These are phyloP conservation scores for Ceraceosorus bombacis DNA, from an alignment of 1,284 basidiomycete species.

Conservation along the genomic window DNA sequence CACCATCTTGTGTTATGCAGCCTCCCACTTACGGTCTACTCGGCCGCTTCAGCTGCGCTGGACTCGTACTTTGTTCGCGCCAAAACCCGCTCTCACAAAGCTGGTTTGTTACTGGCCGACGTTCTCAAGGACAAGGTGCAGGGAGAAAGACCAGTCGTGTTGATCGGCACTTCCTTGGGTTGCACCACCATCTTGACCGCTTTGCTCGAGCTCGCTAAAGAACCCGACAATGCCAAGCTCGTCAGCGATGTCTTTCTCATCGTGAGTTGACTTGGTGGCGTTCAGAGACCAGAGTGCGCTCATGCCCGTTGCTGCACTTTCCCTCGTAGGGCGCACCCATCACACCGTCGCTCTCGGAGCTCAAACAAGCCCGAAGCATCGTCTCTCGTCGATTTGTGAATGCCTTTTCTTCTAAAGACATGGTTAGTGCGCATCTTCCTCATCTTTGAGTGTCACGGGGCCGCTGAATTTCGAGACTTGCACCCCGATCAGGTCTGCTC, in stretches of 20 bases:
- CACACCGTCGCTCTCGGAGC: slow-evolving; percentile 51
- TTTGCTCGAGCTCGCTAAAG: slow-evolving; percentile 51
- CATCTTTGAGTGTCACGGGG: not conserved
- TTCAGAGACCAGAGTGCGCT: not conserved
- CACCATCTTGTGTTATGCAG: slow-evolving; percentile 3
- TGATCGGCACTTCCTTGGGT: slow-evolving; percentile 56
- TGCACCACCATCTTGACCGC: slow-evolving; percentile 54
- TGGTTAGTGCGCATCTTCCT: slow-evolving; percentile 43
- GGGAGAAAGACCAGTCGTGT: slow-evolving; percentile 54
- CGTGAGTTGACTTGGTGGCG: not conserved
- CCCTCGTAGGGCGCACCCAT: slow-evolving; percentile 48
- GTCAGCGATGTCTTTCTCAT: slow-evolving; percentile 53
- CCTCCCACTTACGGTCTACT: slow-evolving; percentile 51
- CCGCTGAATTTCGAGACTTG: not conserved
- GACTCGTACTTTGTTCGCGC: slow-evolving; percentile 50
- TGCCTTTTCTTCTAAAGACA: slow-evolving; percentile 51
- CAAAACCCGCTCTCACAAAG: slow-evolving; percentile 30
- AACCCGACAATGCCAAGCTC: slow-evolving; percentile 41
- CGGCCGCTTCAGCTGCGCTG: slow-evolving; percentile 44
- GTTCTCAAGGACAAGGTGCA: slow-evolving; percentile 55
- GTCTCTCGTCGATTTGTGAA: slow-evolving; percentile 54
- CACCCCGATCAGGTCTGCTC: slow-evolving; percentile 52
- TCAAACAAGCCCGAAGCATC: slow-evolving; percentile 51
- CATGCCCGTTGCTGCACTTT: not conserved
- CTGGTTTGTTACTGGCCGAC: slow-evolving; percentile 55